Percentiles rank a stretch among this genome's conserved stretches.
Conservation (phyloP, 2,329 filamentous ascomycete species). For the Sphaerulina musiva region DNA sequence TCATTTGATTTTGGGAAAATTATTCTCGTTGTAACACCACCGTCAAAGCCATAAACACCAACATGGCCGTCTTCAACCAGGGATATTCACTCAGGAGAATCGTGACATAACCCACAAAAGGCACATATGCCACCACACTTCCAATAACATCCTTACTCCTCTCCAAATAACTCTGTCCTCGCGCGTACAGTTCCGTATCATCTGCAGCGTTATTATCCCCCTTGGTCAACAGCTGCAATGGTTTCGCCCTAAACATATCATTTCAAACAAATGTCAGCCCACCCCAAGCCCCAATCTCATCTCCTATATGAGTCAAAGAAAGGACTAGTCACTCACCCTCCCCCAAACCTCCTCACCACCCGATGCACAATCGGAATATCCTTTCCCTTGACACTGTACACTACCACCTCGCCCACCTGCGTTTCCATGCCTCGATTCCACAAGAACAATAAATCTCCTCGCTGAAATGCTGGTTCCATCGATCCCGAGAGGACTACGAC, state of each 20-base stretch:
- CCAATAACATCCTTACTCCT: conserved; percentile 80
- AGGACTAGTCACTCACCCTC: conserved; percentile 42
- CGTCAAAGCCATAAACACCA: conserved; percentile 90
- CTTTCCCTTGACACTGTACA: conserved; percentile 83
- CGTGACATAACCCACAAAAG: conserved; percentile 93
- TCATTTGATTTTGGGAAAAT: neutral
- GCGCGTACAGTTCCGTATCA: conserved; percentile 85
- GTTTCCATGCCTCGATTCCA: conserved; percentile 64
- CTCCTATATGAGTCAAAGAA: neutral
- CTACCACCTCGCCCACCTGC: conserved; percentile 65
- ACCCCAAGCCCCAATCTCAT: neutral
- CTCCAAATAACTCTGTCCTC: conserved; percentile 77
- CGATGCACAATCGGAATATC: conserved; percentile 97
- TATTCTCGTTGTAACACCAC: conserved; percentile 88
- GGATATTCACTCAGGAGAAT: conserved; percentile 93
- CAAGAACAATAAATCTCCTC: conserved; percentile 67
- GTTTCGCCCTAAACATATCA: conserved; percentile 36
- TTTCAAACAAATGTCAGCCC: neutral
- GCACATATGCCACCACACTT: conserved; percentile 84
- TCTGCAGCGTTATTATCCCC: conserved; percentile 94
- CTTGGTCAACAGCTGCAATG: conserved; percentile 75
- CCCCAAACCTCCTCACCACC: conserved; percentile 65
- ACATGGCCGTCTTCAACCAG: conserved; percentile 91
- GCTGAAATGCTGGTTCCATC: conserved; percentile 78
- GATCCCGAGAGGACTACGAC: conserved; percentile 78